These are phyloP conservation scores for Trifolium pratense DNA, from an alignment of 306 rosid genomes.

Conservation along the genomic window DNA sequence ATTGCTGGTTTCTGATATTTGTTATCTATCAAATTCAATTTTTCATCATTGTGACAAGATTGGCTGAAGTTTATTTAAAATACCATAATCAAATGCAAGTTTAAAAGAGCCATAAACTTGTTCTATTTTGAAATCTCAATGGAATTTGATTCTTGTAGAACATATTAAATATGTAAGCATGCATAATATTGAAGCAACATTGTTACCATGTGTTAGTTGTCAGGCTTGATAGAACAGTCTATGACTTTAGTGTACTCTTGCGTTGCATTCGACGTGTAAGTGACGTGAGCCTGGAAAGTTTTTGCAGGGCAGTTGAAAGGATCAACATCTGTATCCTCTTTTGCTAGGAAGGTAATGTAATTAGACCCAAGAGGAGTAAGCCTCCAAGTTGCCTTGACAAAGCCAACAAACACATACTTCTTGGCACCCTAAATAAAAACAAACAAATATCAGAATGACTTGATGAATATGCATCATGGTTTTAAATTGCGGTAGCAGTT, in stretches of 20 bases:
- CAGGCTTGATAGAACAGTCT: background rate
- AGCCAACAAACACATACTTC: background rate
- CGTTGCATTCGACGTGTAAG: accelerated
- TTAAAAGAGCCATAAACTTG: no score
- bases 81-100: no score
- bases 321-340: background rate
- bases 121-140: no score
- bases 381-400: background rate
- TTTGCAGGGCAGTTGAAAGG: background rate
- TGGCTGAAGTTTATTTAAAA: no score
- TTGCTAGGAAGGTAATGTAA: background rate
- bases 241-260: background rate
- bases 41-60: no score
- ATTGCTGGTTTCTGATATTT: no score
- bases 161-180: no score
- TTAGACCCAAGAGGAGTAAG: background rate
- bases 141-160: no score
- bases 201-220: background rate
- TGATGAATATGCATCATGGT: no score
- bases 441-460: background rate
- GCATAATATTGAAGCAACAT: no score
- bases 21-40: no score
- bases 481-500: no score
- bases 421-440: background rate
- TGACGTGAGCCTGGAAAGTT: background rate